Percentiles rank a stretch among this genome's conserved stretches.
Conservation (phyloP, 768 basidiomycete species). For the Termitomyces sp. region DNA sequence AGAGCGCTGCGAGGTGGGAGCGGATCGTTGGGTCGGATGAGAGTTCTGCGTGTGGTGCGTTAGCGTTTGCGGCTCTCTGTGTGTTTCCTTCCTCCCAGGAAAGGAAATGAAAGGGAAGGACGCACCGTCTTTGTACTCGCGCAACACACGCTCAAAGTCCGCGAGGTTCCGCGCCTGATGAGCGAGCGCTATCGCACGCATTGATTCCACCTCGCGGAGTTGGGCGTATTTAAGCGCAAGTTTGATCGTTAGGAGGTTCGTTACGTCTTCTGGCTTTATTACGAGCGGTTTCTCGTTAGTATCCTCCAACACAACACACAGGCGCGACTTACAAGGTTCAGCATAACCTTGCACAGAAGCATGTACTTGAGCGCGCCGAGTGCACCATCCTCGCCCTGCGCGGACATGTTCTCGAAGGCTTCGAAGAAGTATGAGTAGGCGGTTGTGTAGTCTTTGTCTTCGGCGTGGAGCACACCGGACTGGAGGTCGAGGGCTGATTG, state of each 20-base stretch:
- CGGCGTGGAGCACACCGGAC: conserved; percentile 82
- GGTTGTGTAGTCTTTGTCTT: conserved; percentile 97
- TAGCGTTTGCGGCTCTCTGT: neutral
- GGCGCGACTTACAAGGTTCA: conserved; percentile 69
- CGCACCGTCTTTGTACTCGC: conserved; percentile 79
- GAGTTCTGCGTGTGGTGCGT: conserved; percentile 55
- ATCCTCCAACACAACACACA: neutral
- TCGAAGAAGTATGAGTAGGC: conserved; percentile 98
- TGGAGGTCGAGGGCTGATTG: conserved; percentile 52
- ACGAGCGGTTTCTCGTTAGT: neutral
- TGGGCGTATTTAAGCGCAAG: conserved; percentile 86
- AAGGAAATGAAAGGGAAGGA: neutral
- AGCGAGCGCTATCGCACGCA: conserved; percentile 94
- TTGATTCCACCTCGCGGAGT: conserved; percentile 86
- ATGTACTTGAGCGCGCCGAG: conserved; percentile 94
- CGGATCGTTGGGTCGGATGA: conserved; percentile 95
- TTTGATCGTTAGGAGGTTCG: conserved; percentile 81
- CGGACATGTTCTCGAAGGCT: conserved; percentile 84
- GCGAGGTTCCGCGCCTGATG: conserved; percentile 87
- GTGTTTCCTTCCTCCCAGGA: no score
- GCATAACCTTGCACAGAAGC: conserved; percentile 97
- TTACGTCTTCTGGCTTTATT: conserved; percentile 89
- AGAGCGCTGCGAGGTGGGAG: conserved; percentile 88
- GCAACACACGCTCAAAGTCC: conserved; percentile 84
- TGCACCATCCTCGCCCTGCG: conserved; percentile 75